Conservation (phyloP, 768 basidiomycete species). For the Tricholoma terreum region DNA sequence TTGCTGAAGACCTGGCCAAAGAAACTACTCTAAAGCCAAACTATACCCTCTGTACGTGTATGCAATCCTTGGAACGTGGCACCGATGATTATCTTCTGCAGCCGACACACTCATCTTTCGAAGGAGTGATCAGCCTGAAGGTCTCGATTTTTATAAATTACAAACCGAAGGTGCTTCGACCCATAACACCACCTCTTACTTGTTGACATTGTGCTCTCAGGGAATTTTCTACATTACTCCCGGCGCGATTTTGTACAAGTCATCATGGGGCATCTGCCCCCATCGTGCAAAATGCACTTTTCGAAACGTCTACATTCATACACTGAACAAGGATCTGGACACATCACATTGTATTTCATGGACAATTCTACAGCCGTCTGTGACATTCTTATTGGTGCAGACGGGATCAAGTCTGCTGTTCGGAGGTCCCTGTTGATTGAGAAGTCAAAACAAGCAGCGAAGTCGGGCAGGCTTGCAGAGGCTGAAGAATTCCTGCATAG, state of each 20-base stretch:
- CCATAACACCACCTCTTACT: neutral
- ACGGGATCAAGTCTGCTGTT: constrained; percentile 36
- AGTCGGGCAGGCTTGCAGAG: constrained; percentile 7
- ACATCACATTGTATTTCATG: constrained; percentile 36
- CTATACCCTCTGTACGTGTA: constrained; percentile 17
- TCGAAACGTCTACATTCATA: constrained; percentile 44
- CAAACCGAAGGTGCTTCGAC: constrained; percentile 16
- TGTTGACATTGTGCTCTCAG: constrained; percentile 10
- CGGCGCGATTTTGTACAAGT: constrained; percentile 49
- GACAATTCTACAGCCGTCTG: constrained; percentile 46
- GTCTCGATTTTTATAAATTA: constrained; percentile 20
- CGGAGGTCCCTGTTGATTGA: constrained; percentile 22
- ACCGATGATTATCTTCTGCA: neutral
- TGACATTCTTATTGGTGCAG: constrained; percentile 46
- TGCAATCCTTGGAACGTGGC: neutral
- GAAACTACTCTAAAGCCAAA: constrained; percentile 21
- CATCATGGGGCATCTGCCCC: constrained; percentile 41
- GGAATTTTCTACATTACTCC: constrained; percentile 33
- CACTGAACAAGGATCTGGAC: constrained; percentile 21
- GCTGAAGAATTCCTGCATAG: constrained; percentile 13
- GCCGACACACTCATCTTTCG: constrained; percentile 23
- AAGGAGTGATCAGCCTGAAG: constrained; percentile 22
- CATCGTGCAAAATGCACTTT: constrained; percentile 33
- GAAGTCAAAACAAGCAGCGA: constrained; percentile 11
- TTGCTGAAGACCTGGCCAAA: constrained; percentile 32